Evolutionary conservation across 1,284 basidiomycete species (phyloP).

Genomic region (Schizopora paradoxa): DNA sequence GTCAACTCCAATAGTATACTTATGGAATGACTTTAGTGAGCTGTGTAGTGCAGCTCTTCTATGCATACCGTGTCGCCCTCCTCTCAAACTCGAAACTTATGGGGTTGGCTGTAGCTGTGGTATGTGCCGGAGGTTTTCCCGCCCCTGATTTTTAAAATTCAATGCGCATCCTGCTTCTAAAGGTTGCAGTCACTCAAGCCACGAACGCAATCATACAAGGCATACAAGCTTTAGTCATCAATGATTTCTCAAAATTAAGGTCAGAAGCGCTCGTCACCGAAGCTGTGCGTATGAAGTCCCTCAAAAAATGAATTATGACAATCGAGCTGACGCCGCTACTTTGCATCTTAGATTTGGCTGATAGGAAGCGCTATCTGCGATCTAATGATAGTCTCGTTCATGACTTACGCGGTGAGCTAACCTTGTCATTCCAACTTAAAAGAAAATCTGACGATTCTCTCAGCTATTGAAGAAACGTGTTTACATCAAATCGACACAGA

Average conservation of each 20-base stretch:
- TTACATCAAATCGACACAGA: neutral
- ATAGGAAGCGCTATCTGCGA: slow-evolving; percentile 4
- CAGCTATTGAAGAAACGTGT: neutral
- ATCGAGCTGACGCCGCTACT: neutral
- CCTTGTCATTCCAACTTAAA: neutral
- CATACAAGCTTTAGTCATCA: neutral
- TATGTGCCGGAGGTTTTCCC: too few relatives aligned
- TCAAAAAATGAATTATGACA: neutral
- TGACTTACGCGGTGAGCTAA: slow-evolving; percentile 4
- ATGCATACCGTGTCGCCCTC: slow-evolving; percentile 1
- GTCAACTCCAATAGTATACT: neutral
- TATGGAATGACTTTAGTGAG: slow-evolving; percentile 1
- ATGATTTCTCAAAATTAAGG: neutral
- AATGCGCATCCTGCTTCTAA: too few relatives aligned
- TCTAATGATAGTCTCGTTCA: neutral
- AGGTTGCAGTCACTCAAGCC: neutral
- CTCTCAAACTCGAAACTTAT: neutral
- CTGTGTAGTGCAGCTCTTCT: slow-evolving; percentile 1
- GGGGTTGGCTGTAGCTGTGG: neutral
- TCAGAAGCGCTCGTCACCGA: neutral
- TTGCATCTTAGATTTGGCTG: slow-evolving; percentile 1
- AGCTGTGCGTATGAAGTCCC: neutral
- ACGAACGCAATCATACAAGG: neutral
- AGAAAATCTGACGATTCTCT: neutral
- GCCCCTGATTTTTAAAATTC: neutral